phyloP scores from a whole-genome alignment of 495 filamentous ascomycete species.

The Hypoxylon fuscum region DNA sequence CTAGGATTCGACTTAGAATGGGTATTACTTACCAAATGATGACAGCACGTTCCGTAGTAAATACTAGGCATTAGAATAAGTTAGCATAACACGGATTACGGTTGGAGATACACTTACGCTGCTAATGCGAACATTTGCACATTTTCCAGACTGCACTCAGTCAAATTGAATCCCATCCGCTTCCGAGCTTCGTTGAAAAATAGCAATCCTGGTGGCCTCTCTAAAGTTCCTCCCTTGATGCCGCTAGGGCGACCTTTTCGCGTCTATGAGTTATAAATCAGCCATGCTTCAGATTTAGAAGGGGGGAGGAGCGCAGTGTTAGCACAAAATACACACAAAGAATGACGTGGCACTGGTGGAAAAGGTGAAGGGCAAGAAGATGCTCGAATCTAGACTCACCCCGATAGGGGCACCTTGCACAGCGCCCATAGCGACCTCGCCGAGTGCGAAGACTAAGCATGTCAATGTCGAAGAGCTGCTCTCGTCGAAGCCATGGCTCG shows the following conservation, averaged over 20 bases:
- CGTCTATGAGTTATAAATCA: slow-evolving; percentile 15
- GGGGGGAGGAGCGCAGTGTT: background rate
- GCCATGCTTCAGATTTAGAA: background rate
- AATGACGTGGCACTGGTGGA: slow-evolving; percentile 5
- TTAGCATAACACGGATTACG: slow-evolving; percentile 7
- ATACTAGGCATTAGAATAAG: slow-evolving; percentile 48
- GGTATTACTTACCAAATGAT: slow-evolving; percentile 54
- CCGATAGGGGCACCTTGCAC: slow-evolving; percentile 55
- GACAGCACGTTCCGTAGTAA: slow-evolving; percentile 61
- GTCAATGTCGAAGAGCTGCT: slow-evolving; percentile 59
- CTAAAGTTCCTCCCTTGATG: slow-evolving; percentile 58
- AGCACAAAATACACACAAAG: background rate
- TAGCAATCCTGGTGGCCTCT: slow-evolving; percentile 62
- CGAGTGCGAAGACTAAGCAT: slow-evolving; percentile 66
- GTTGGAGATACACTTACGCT: slow-evolving; percentile 49
- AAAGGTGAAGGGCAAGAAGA: background rate
- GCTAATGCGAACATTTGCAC: slow-evolving; percentile 64
- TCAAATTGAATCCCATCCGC: slow-evolving; percentile 64
- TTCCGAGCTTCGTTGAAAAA: slow-evolving; percentile 69
- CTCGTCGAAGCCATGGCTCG: slow-evolving; percentile 60
- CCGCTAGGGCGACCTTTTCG: slow-evolving; percentile 60
- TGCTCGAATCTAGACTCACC: slow-evolving; percentile 16
- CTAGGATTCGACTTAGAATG: background rate
- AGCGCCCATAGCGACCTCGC: slow-evolving; percentile 62
- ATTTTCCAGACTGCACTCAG: slow-evolving; percentile 64